Conservation (phyloP, 768 basidiomycete species). For the Crucibulum laeve region DNA sequence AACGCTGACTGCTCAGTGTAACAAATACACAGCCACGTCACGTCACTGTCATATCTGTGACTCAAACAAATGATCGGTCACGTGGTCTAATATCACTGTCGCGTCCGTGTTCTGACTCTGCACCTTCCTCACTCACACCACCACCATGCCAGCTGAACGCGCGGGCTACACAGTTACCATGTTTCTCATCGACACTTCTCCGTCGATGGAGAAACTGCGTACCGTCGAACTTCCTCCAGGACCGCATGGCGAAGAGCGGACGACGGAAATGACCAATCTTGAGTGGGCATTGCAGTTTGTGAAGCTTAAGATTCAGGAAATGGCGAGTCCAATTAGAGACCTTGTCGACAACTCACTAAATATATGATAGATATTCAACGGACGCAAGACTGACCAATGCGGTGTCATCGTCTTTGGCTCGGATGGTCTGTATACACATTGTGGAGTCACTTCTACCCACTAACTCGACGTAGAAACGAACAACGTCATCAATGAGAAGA, state of each 20-base stretch:
- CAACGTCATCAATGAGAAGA: slow-evolving; percentile 56
- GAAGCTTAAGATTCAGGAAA: slow-evolving; percentile 87
- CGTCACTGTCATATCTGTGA: neutral
- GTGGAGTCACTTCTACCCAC: slow-evolving; percentile 3
- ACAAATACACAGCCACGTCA: no score
- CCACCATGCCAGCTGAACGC: slow-evolving; percentile 71
- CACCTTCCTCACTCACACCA: slow-evolving; percentile 3
- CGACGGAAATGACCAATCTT: slow-evolving; percentile 68
- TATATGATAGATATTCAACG: slow-evolving; percentile 71
- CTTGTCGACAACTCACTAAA: slow-evolving; percentile 2
- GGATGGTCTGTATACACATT: slow-evolving; percentile 42
- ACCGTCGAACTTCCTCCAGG: slow-evolving; percentile 53
- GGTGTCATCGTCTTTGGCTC: slow-evolving; percentile 89
- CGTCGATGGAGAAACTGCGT: slow-evolving; percentile 72
- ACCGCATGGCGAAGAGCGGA: slow-evolving; percentile 43
- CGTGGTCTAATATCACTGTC: slow-evolving; percentile 26
- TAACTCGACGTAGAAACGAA: slow-evolving; percentile 50
- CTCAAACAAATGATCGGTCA: slow-evolving; percentile 16
- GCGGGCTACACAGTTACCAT: slow-evolving; percentile 88
- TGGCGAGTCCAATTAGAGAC: slow-evolving; percentile 43
- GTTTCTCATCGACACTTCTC: slow-evolving; percentile 86
- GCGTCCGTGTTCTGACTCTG: slow-evolving; percentile 21
- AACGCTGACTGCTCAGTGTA: no score
- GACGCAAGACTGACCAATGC: slow-evolving; percentile 90
- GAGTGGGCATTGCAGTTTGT: slow-evolving; percentile 83